A percentile compares a stretch with the other conserved stretches of the same genome.
phyloP scores from a whole-genome alignment of 1,284 basidiomycete species.

The Abortiporus biennis region DNA sequence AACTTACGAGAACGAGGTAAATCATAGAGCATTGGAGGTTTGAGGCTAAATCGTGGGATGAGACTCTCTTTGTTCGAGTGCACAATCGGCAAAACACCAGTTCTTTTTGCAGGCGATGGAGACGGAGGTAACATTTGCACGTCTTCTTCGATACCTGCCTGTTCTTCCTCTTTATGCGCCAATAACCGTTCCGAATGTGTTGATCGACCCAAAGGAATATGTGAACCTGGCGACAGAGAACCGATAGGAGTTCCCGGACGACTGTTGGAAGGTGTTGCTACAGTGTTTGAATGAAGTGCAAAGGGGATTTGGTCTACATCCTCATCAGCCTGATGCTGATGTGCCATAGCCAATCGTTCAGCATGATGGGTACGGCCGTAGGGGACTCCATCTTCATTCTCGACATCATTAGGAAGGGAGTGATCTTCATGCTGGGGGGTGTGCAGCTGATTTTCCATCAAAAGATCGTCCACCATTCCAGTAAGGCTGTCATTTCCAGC shows the following conservation, averaged over 20 bases:
- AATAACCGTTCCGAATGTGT: conserved; percentile 40
- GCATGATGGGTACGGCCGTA: conserved; percentile 67
- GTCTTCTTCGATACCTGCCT: conserved; percentile 37
- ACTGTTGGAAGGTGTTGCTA: conserved; percentile 10
- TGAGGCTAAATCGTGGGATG: conserved; percentile 41
- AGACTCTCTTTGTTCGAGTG: conserved; percentile 21
- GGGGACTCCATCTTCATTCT: conserved; percentile 61
- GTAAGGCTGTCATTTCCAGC: conserved; percentile 46
- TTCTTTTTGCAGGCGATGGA: conserved; percentile 49
- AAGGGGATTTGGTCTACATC: background rate
- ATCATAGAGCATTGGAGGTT: too few relatives aligned
- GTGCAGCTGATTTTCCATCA: conserved; percentile 28
- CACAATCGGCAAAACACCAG: conserved; percentile 5
- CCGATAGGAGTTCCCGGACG: conserved; percentile 8
- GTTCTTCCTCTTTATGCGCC: conserved; percentile 32
- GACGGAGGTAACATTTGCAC: conserved; percentile 51
- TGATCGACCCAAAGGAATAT: conserved; percentile 33
- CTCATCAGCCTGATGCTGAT: conserved; percentile 1
- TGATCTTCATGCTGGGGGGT: conserved; percentile 19
- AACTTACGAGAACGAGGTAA: too few relatives aligned
- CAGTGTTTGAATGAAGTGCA: conserved; percentile 7
- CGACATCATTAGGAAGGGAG: conserved; percentile 30
- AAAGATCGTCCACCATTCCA: conserved; percentile 58
- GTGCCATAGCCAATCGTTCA: conserved; percentile 28
- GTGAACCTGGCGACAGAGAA: conserved; percentile 14